These are phyloP conservation scores for Heliocybe sulcata DNA, from an alignment of 1,284 basidiomycete species.

Conservation along the genomic window DNA sequence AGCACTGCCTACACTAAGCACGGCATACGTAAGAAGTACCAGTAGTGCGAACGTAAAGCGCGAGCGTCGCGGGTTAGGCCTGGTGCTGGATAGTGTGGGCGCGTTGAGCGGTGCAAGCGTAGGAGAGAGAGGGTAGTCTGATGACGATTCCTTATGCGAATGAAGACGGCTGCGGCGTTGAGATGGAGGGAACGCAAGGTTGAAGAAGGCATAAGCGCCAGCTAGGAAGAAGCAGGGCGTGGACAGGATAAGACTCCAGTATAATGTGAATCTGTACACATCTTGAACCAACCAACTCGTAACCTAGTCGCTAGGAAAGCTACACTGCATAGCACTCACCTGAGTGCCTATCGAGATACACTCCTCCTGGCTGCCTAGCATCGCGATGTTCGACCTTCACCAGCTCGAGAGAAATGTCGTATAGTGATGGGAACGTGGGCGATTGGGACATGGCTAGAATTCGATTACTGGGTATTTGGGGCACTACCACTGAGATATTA, in stretches of 20 bases:
- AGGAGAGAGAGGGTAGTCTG: constrained; percentile 5
- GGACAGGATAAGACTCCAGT: constrained; percentile 78
- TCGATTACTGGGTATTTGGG: no score
- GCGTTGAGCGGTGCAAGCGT: constrained; percentile 14
- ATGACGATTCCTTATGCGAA: neutral
- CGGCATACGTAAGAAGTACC: constrained; percentile 53
- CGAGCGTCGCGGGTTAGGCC: constrained; percentile 46
- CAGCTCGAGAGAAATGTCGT: constrained; percentile 34
- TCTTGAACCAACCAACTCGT: constrained; percentile 34
- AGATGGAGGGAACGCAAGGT: constrained; percentile 50
- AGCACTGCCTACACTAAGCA: constrained; percentile 52
- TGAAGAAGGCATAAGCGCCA: constrained; percentile 65
- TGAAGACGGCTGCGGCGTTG: neutral
- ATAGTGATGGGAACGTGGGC: constrained; percentile 40
- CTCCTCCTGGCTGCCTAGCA: constrained; percentile 22
- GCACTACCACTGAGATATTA: no score
- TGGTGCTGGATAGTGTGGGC: constrained; percentile 14
- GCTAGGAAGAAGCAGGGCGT: constrained; percentile 63
- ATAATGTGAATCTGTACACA: constrained; percentile 78
- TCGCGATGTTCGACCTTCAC: constrained; percentile 29
- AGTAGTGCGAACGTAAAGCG: constrained; percentile 57
- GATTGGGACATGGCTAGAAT: constrained; percentile 1
- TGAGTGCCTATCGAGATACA: constrained; percentile 22
- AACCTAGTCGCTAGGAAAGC: neutral
- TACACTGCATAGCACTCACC: constrained; percentile 16